Conservation (phyloP, 148 eudicot genomes). For the Spergularia bocconei region DNA sequence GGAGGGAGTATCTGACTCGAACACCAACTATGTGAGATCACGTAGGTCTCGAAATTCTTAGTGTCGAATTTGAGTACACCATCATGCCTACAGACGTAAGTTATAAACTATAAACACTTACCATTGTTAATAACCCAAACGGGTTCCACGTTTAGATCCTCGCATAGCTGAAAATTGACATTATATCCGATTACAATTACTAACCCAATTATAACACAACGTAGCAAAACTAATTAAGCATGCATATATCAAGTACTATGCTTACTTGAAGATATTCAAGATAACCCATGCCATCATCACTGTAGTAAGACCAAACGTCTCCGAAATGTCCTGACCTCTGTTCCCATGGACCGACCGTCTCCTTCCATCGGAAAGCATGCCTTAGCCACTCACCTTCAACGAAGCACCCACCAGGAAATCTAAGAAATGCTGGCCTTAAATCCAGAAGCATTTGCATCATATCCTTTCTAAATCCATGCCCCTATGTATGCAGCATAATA, state of each 20-base stretch:
- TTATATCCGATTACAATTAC: too few relatives aligned
- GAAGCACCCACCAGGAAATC: conserved; percentile 92
- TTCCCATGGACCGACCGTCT: conserved; percentile 81
- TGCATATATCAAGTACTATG: too few relatives aligned
- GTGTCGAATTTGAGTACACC: too few relatives aligned
- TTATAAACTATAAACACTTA: too few relatives aligned
- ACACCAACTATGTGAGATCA: too few relatives aligned
- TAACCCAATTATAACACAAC: too few relatives aligned
- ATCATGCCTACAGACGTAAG: too few relatives aligned
- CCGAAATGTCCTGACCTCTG: conserved; percentile 72
- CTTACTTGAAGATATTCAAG: conserved; percentile 64
- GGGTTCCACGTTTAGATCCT: conserved; percentile 77
- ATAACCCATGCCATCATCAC: conserved; percentile 71
- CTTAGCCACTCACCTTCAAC: conserved; percentile 61
- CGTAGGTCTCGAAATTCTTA: too few relatives aligned
- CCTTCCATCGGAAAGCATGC: conserved; percentile 81
- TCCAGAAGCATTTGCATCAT: conserved; percentile 65
- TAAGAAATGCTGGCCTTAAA: conserved; percentile 72
- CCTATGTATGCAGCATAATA: conserved; percentile 35
- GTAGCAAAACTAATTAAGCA: too few relatives aligned
- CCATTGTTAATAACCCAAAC: conserved; percentile 89
- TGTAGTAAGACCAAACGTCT: conserved; percentile 76
- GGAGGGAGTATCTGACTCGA: too few relatives aligned
- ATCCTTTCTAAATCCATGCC: conserved; percentile 81
- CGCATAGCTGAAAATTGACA: conserved; percentile 54